Conservation (phyloP, 306 rosid genomes). For the Mimosa bimucronata region DNA sequence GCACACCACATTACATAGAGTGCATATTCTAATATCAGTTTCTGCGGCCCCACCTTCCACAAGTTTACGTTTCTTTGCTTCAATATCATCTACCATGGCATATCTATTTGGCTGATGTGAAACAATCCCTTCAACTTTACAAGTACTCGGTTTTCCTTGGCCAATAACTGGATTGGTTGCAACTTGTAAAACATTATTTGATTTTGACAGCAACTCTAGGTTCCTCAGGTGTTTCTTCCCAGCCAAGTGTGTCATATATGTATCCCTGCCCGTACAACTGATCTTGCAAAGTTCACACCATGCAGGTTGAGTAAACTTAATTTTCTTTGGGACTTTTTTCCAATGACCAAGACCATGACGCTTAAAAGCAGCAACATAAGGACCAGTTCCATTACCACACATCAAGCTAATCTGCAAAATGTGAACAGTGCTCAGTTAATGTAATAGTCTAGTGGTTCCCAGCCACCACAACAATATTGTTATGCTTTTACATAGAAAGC, state of each 20-base stretch:
- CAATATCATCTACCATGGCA: conserved; percentile 39
- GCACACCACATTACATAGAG: conserved; percentile 72
- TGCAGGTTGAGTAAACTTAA: conserved; percentile 54
- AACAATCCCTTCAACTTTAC: neutral
- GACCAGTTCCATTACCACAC: conserved; percentile 43
- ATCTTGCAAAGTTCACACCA: conserved; percentile 78
- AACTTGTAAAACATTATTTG: neutral
- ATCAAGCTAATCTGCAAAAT: conserved; percentile 54
- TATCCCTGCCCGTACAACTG: conserved; percentile 63
- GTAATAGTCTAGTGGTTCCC: conserved; percentile 12
- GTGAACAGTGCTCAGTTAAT: conserved; percentile 10
- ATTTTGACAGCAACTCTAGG: conserved; percentile 46
- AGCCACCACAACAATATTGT: neutral
- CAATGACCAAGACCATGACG: conserved; percentile 40
- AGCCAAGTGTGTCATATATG: conserved; percentile 50
- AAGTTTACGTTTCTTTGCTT: conserved; percentile 62
- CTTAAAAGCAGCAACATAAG: conserved; percentile 50
- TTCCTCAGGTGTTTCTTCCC: conserved; percentile 78
- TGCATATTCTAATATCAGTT: conserved; percentile 49
- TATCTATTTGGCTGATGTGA: neutral
- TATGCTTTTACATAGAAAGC: conserved; percentile 2
- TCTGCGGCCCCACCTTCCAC: conserved; percentile 50
- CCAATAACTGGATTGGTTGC: neutral
- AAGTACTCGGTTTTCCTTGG: neutral
- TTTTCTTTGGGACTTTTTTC: conserved; percentile 50